A percentile compares a stretch with the other conserved stretches of the same genome.
phyloP scores from a whole-genome alignment of 1,139 yeast species.

The Hansenula lynferdii region DNA sequence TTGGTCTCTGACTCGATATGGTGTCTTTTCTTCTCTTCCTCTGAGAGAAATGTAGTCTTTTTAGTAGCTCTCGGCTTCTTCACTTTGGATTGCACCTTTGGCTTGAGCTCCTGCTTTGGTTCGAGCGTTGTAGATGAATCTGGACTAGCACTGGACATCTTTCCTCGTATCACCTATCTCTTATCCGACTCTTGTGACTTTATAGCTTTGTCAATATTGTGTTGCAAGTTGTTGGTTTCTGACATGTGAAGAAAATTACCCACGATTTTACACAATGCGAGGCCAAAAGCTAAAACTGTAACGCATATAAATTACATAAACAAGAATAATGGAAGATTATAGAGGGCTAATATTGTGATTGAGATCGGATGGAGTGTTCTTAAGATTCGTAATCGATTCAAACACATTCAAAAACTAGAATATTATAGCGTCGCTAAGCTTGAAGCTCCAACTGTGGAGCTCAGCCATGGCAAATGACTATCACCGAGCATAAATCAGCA shows the following conservation, averaged over 20 bases:
- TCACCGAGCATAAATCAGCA: too few relatives aligned
- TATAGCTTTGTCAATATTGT: background rate
- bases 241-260: background rate
- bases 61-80: slow-evolving; percentile 7
- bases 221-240: background rate
- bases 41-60: slow-evolving; percentile 15
- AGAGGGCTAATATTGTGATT: too few relatives aligned
- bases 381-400: too few relatives aligned
- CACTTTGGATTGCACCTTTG: background rate
- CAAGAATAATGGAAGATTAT: too few relatives aligned
- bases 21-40: slow-evolving; percentile 29
- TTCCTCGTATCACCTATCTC: background rate
- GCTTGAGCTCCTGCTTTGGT: background rate
- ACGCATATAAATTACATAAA: too few relatives aligned
- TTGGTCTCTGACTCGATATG: slow-evolving; percentile 47
- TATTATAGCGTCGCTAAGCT: too few relatives aligned
- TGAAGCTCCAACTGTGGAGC: too few relatives aligned
- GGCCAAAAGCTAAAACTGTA: too few relatives aligned
- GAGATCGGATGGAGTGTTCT: too few relatives aligned
- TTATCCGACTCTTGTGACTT: background rate
- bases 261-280: too few relatives aligned
- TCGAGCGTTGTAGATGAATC: background rate
- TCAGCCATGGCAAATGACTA: too few relatives aligned
- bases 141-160: background rate
- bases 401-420: too few relatives aligned